Conservation (phyloP, 495 filamentous ascomycete genomes). For the Astrothelium subdiscretum region DNA sequence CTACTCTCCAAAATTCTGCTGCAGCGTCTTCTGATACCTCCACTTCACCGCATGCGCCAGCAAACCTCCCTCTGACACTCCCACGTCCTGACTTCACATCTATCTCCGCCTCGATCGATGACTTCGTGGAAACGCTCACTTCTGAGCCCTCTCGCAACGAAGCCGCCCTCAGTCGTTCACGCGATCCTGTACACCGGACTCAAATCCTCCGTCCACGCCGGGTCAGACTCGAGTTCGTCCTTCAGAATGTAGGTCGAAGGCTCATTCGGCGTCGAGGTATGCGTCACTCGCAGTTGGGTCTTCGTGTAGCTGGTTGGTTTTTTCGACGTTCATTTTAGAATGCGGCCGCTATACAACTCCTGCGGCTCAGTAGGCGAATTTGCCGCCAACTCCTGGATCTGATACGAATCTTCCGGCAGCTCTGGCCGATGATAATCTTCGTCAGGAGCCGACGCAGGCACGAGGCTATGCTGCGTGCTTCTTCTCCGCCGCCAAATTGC, state of each 20-base stretch:
- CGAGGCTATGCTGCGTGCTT: too few relatives aligned
- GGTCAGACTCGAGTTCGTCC: constrained; percentile 1
- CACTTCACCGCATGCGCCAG: constrained; percentile 13
- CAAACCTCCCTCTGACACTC: constrained; percentile 10
- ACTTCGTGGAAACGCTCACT: constrained; percentile 14
- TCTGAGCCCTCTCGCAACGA: constrained; percentile 6
- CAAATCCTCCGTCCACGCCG: constrained; percentile 1
- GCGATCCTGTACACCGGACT: constrained; percentile 6
- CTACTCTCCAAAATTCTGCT: constrained; percentile 15
- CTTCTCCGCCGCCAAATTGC: too few relatives aligned
- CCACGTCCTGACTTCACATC: constrained; percentile 17
- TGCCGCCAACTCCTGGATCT: too few relatives aligned
- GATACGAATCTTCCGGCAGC: too few relatives aligned
- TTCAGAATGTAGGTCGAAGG: constrained; percentile 4
- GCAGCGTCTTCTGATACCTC: constrained; percentile 15
- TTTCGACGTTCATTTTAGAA: not conserved
- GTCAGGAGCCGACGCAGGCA: too few relatives aligned
- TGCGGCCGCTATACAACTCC: too few relatives aligned
- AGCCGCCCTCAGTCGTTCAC: constrained; percentile 5
- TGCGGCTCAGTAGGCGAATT: not conserved
- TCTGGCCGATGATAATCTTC: too few relatives aligned
- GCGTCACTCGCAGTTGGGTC: constrained; percentile 3
- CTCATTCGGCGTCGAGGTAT: constrained; percentile 7
- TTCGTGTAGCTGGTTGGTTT: constrained; percentile 3
- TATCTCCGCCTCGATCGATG: constrained; percentile 7